Conservation (phyloP, 345 rosid species). For the Laguncularia racemosa region DNA sequence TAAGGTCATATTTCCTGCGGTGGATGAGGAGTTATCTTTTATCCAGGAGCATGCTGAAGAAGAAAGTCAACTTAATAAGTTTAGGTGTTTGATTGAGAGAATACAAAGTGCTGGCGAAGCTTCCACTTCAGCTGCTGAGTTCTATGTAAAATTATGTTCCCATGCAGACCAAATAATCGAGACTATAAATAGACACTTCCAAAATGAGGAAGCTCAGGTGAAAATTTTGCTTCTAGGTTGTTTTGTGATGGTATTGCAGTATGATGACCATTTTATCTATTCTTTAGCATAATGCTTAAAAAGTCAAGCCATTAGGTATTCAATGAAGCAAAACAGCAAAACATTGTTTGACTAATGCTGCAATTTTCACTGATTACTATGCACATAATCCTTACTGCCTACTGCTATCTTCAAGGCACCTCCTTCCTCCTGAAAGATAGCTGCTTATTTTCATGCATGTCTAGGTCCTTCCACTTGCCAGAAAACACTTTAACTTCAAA, state of each 20-base stretch:
- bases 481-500: conserved; percentile 60
- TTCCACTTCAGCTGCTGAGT: conserved; percentile 63
- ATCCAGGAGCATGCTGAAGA: conserved; percentile 77
- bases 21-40: conserved; percentile 69
- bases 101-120: conserved; percentile 65
- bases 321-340: too few species aligned
- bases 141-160: conserved; percentile 65
- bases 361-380: too few species aligned
- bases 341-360: too few species aligned
- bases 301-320: too few species aligned
- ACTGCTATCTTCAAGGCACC: background rate
- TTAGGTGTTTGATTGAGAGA: conserved; percentile 70
- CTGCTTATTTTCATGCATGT: conserved; percentile 19
- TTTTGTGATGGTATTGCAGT: background rate
- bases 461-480: conserved; percentile 86
- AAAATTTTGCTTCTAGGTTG: conserved; percentile 8
- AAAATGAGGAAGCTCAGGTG: conserved; percentile 83
- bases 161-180: conserved; percentile 89
- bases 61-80: conserved; percentile 68
- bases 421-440: conserved; percentile 7
- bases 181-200: conserved; percentile 64
- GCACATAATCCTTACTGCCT: too few species aligned
- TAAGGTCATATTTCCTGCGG: conserved; percentile 83
- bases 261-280: background rate
- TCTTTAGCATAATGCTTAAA: too few species aligned